Evolutionary conservation across 192 early-diverging fungal genomes (phyloP), one percentile per base, ranked within the genome.

Genomic region (Backusella circina): DNA sequence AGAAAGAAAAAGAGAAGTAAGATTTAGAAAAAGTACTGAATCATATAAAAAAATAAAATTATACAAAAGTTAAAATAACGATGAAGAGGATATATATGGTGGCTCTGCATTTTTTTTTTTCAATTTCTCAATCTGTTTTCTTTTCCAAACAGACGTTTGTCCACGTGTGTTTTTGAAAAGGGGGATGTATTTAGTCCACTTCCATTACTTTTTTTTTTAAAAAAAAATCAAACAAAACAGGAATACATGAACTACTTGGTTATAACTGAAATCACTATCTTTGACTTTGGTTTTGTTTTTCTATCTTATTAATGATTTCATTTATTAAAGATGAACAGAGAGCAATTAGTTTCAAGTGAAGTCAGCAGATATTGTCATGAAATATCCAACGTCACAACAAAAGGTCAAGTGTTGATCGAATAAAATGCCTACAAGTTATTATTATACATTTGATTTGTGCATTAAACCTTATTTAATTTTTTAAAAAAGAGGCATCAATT

Each of bases 61-160:
- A 28, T 31, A 71, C 16, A 68, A 33, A 68, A 36, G n/a, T 68
- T 68, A 38, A 68, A 68, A 38, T 33, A 68, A 38, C 67, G 32
- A 67, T 67, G 9, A 32, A 66, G 65, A 30, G 33, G 35, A 26
- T 37, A 67, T 6, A 21, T 21, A 38, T n/a, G n/a, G 33, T 68
- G 67, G 67, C 67, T 33, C 67, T 68, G 33, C 33, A 35, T 1
- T 18, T 21, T 2, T 33, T 67, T n/a, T 30, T 28, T 10, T 61
- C 5, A n/a, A 28, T 61, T 0, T 33, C 32, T n/a, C n/a, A n/a
- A n/a, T n/a, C n/a, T n/a, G n/a, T n/a, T 69, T 38, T 37, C 39
- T 37, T 23, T 9, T 37, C 37, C 69, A 41, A 70, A 70, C 26
- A 70, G 69, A 70, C 41, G 69, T 47, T 68, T 70, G 69, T 70